Percentiles rank a stretch among this genome's conserved stretches.
These are phyloP conservation scores for Colletotrichum graminicola DNA, from an alignment of 2,329 filamentous ascomycete species.

Conservation along the genomic window DNA sequence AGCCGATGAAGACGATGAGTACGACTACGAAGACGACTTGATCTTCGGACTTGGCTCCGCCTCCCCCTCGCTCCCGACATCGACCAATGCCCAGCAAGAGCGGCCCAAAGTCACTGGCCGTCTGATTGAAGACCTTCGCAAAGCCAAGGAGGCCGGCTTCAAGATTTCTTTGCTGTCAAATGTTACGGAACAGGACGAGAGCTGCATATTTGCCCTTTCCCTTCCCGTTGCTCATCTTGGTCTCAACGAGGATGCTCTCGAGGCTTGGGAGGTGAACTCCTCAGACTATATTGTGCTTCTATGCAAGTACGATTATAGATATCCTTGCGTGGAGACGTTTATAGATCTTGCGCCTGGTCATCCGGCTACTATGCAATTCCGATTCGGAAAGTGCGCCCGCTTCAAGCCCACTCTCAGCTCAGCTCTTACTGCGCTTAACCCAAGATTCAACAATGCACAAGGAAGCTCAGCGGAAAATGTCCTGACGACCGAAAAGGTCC, in stretches of 20 bases:
- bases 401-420: slow-evolving; percentile 77
- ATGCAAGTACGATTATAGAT: slow-evolving; percentile 72
- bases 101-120: slow-evolving; percentile 51
- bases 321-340: slow-evolving; percentile 70
- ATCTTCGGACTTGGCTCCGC: slow-evolving; percentile 52
- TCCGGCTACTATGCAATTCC: slow-evolving; percentile 62
- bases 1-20: slow-evolving; percentile 48
- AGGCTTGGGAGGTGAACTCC: slow-evolving; percentile 79
- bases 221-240: slow-evolving; percentile 77
- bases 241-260: slow-evolving; percentile 79
- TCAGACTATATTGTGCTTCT: slow-evolving; percentile 81
- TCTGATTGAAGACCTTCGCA: slow-evolving; percentile 66
- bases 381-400: slow-evolving; percentile 76
- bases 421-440: slow-evolving; percentile 64
- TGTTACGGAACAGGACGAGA: slow-evolving; percentile 52
- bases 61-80: neutral
- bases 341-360: slow-evolving; percentile 54
- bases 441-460: slow-evolving; percentile 29
- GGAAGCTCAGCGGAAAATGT: neutral
- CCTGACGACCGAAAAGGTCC: neutral
- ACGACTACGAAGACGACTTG: slow-evolving; percentile 48
- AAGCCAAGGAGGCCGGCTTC: slow-evolving; percentile 75
- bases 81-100: slow-evolving; percentile 49
- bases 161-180: slow-evolving; percentile 73
- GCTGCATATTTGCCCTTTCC: slow-evolving; percentile 73